Evolutionary conservation across 106 monocot species (phyloP).

Genomic region (Ottelia alismoides): DNA sequence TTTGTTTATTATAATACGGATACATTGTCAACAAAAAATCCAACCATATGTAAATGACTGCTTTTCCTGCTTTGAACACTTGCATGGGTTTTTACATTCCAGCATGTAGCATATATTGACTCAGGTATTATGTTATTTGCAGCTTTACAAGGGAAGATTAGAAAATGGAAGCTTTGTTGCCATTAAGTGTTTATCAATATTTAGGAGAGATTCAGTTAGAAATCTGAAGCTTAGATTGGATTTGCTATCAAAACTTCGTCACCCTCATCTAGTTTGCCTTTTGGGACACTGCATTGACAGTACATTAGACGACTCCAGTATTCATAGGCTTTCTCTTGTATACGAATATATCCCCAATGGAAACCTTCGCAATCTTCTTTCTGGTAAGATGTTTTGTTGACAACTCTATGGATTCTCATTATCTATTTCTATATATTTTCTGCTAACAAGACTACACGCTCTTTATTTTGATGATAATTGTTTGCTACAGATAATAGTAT

Average conservation of each 20-base stretch:
- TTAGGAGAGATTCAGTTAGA: conserved; percentile 61
- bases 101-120: too few relatives aligned
- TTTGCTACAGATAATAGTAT: conserved; percentile 30
- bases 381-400: conserved; percentile 57
- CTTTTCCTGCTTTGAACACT: too few relatives aligned
- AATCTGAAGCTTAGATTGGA: conserved; percentile 88
- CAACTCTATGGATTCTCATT: too few relatives aligned
- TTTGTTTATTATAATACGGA: too few relatives aligned
- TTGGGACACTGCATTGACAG: conserved; percentile 85
- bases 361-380: conserved; percentile 55
- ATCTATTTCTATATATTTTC: too few relatives aligned
- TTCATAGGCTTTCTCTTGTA: conserved; percentile 67
- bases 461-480: conserved; percentile 6
- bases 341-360: conserved; percentile 80
- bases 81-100: too few relatives aligned
- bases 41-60: too few relatives aligned
- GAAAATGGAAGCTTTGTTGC: conserved; percentile 81
- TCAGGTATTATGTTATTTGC: conserved; percentile 20
- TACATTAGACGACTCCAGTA: conserved; percentile 46
- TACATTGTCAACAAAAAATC: too few relatives aligned
- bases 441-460: background rate
- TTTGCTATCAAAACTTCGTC: conserved; percentile 93
- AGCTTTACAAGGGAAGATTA: conserved; percentile 86
- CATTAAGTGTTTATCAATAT: conserved; percentile 83
- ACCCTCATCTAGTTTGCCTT: conserved; percentile 88